Base-by-base conservation (phyloP, 2,329 filamentous ascomycete genomes). In the Zasmidium angulare region DNA sequence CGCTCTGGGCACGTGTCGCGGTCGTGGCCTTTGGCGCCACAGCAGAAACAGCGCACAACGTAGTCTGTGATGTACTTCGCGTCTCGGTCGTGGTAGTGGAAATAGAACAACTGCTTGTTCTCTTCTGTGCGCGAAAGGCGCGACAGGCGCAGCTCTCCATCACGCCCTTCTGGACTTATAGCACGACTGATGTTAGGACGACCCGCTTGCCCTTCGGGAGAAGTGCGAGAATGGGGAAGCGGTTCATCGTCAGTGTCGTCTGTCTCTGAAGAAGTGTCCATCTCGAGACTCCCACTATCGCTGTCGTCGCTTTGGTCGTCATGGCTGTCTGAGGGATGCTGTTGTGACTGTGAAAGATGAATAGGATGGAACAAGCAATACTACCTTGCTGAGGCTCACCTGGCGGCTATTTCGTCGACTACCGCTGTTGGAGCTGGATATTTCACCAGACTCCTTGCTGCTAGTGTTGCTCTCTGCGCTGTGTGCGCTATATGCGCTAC, bases 101-200 rank as follows among this genome's bases (percentile, higher is more conserved):
- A 66, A 29, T 69, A 69, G 17, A 59, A 51, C 11, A 52, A 49
- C 47, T 69, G 67, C 9, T 60, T 29, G 9, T 58, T 20, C 26
- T 63, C 58, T 14, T 68, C 62, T 12, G 58, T 36, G 17, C 60
- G 24, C 3, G 63, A 54, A 22, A 66, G 46, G 23, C 61, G 50
- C 12, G 26, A 19, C 3, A 63, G 24, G 47, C 57, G 57, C 9
- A 61, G 31, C 9, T 43, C 36, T 43, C n/a, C 36, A 43, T 19
- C 36, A 19, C n/a, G 11, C 3, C 14, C 36, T 43, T 43, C 3
- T 3, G n/a, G 36, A 10, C n/a, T 43, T 3, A 10, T 43, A 43
- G 31, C 52, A 20, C 43, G 40, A 11, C 23, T 19, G 14, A 17
- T 20, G 40, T 23, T 21, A 46, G 2, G 40, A 23, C 7, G 40